Evolutionary conservation across 2,329 filamentous ascomycete species (phyloP).

Genomic region (Trichothecium sympodiale): DNA sequence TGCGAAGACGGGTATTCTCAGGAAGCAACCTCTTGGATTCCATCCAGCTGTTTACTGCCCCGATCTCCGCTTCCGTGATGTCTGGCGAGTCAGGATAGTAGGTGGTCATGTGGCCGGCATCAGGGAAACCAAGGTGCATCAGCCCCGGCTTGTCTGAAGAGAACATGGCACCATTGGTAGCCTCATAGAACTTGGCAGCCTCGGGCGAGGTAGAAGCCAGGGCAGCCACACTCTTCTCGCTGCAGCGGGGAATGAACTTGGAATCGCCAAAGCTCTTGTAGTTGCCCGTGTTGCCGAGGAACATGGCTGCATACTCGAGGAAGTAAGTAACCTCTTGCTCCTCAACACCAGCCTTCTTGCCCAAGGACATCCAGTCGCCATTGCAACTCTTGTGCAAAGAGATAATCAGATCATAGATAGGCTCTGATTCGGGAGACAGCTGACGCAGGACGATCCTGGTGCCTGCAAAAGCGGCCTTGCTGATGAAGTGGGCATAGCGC

Average conservation of each 20-base stretch:
- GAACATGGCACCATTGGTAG: slow-evolving; percentile 63
- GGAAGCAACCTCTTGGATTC: slow-evolving; percentile 59
- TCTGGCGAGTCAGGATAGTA: slow-evolving; percentile 69
- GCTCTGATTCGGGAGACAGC: slow-evolving; percentile 69
- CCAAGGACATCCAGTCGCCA: slow-evolving; percentile 62
- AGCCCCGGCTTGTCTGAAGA: slow-evolving; percentile 50
- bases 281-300: slow-evolving; percentile 71
- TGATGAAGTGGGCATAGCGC: slow-evolving; percentile 85
- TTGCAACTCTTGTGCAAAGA: slow-evolving; percentile 53
- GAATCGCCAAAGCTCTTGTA: slow-evolving; percentile 82
- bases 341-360: slow-evolving; percentile 51
- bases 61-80: slow-evolving; percentile 68
- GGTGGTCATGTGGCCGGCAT: slow-evolving; percentile 66
- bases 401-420: slow-evolving; percentile 73
- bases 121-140: slow-evolving; percentile 67
- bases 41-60: slow-evolving; percentile 60
- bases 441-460: slow-evolving; percentile 71
- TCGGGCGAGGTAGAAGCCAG: slow-evolving; percentile 51
- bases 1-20: slow-evolving; percentile 68
- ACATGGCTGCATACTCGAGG: slow-evolving; percentile 67
- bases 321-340: slow-evolving; percentile 56
- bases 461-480: slow-evolving; percentile 68
- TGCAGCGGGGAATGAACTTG: slow-evolving; percentile 69
- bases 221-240: slow-evolving; percentile 50
- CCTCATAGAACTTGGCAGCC: slow-evolving; percentile 52